Evolutionary conservation across 164 flowering plant species (phyloP).

Genomic region (Nymphaea colorata): DNA sequence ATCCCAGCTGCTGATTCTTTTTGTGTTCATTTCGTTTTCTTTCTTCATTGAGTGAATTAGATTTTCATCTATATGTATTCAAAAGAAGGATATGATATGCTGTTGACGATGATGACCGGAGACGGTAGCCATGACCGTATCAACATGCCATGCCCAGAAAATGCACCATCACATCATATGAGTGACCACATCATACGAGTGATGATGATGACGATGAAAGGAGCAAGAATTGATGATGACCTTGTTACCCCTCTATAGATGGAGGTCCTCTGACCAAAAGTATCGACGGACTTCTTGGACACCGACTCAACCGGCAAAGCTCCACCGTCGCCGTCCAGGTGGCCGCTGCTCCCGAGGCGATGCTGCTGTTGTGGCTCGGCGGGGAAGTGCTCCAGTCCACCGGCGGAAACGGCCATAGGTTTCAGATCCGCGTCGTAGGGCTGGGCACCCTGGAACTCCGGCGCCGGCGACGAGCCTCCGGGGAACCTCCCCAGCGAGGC

Average conservation of each 20-base stretch:
- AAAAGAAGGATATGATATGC: too few relatives aligned
- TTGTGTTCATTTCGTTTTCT: not conserved
- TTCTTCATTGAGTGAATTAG: not conserved
- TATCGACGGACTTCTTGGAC: conserved; percentile 43
- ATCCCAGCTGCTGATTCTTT: not conserved
- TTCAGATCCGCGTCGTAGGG: conserved; percentile 48
- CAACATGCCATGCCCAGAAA: not conserved
- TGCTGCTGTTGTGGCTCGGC: not conserved
- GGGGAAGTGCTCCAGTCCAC: not conserved
- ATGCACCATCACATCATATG: not conserved
- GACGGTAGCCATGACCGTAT: too few relatives aligned
- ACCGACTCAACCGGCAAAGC: conserved; percentile 7
- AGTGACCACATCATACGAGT: not conserved
- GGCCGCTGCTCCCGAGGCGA: not conserved
- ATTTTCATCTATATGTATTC: too few relatives aligned
- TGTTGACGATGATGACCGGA: too few relatives aligned
- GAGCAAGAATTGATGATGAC: conserved; percentile 12
- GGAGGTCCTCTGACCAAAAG: conserved; percentile 79
- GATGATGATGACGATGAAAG: not conserved
- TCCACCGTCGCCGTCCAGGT: conserved; percentile 6
- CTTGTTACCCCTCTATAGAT: conserved; percentile 74
- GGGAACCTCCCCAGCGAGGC: conserved; percentile 11
- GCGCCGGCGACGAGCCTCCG: conserved; percentile 3
- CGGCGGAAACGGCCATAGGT: conserved; percentile 18
- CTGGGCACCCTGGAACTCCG: not conserved